These are phyloP conservation scores for Linum lewisii DNA, from an alignment of 345 rosid species.

Conservation along the genomic window DNA sequence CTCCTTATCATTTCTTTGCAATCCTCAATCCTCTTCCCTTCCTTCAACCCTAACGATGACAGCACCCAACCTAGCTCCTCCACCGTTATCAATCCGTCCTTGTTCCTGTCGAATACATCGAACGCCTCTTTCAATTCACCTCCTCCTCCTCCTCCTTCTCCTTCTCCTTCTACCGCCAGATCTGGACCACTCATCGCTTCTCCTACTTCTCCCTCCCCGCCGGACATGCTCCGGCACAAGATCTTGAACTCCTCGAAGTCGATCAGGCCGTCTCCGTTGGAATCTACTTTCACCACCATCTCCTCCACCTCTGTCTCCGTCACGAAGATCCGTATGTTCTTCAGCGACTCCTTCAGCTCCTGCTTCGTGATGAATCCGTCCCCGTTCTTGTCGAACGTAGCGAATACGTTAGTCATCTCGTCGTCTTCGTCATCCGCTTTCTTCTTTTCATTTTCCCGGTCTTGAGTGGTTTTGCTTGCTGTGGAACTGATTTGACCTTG, in stretches of 20 bases:
- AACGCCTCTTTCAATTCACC: slow-evolving; percentile 21
- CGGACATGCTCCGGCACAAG: slow-evolving; percentile 6
- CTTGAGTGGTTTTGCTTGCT: background rate
- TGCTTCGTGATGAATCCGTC: slow-evolving; percentile 25
- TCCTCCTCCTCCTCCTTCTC: slow-evolving; percentile 6
- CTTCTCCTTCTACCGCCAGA: background rate
- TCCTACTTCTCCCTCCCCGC: background rate
- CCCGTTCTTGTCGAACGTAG: slow-evolving; percentile 27
- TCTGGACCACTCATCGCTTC: background rate
- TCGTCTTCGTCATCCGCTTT: slow-evolving; percentile 1
- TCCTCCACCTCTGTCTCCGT: slow-evolving; percentile 23
- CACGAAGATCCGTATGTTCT: slow-evolving; percentile 21
- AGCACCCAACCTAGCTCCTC: slow-evolving; percentile 12
- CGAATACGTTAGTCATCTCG: slow-evolving; percentile 18
- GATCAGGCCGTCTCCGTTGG: slow-evolving; percentile 26
- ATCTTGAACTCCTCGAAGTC: slow-evolving; percentile 22
- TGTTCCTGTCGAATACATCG: slow-evolving; percentile 23
- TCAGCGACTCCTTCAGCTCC: slow-evolving; percentile 20
- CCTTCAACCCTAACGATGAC: slow-evolving; percentile 3
- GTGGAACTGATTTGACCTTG: background rate
- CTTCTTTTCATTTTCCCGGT: background rate
- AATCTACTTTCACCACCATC: slow-evolving; percentile 18
- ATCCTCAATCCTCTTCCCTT: slow-evolving; percentile 2
- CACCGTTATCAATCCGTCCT: slow-evolving; percentile 23
- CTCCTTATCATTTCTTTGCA: slow-evolving; percentile 3